Evolutionary conservation across 495 filamentous ascomycete genomes (phyloP).

Genomic region (Annulohypoxylon stygium): DNA sequence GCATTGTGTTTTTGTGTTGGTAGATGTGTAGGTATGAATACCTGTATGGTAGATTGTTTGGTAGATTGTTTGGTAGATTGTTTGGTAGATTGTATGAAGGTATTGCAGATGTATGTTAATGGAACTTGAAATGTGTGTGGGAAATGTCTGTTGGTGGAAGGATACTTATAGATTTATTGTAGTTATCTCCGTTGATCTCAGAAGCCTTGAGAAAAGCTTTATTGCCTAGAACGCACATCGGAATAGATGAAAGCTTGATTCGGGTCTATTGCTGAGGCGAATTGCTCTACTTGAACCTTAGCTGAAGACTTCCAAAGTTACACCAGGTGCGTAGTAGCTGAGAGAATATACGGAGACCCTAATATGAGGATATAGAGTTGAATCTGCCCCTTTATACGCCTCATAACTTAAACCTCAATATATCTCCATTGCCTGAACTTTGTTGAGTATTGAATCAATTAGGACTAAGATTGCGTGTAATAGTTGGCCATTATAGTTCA

Average conservation of each 20-base stretch:
- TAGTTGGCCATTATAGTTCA: not conserved
- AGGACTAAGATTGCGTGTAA: not conserved
- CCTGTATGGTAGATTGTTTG: no score
- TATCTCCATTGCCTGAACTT: not conserved
- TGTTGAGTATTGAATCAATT: not conserved
- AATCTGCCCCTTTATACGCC: not conserved
- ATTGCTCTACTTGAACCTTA: not conserved
- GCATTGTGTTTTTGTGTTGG: not conserved
- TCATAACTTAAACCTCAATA: not conserved
- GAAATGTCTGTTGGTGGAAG: not conserved
- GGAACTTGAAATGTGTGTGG: not conserved
- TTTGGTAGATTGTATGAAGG: not conserved
- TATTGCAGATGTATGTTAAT: not conserved
- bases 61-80: not conserved
- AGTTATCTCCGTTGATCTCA: not conserved
- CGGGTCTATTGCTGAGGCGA: not conserved
- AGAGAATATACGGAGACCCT: not conserved
- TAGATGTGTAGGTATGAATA: no score
- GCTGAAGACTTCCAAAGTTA: not conserved
- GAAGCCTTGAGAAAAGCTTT: not conserved
- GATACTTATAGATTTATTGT: not conserved
- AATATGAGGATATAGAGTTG: not conserved
- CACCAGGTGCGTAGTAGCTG: not conserved
- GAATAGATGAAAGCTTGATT: not conserved
- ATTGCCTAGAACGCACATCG: not conserved